A percentile compares a stretch with the other conserved stretches of the same genome.
Conservation (phyloP, 768 basidiomycete species). For the Kwoniella botswanensis region DNA sequence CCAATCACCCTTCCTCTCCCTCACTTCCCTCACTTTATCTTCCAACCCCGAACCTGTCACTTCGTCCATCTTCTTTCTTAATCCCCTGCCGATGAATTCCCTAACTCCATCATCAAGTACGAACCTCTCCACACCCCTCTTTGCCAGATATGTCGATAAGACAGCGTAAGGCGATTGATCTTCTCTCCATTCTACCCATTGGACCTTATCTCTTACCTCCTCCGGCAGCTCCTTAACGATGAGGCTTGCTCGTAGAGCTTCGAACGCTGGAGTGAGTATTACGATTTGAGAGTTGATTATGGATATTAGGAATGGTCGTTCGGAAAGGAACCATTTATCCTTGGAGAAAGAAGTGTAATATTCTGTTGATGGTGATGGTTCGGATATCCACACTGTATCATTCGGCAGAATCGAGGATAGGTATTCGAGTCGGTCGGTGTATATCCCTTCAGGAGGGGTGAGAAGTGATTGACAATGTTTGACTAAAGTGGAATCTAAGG, state of each 20-base stretch:
- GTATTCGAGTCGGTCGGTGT: conserved; percentile 25
- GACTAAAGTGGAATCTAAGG: conserved; percentile 23
- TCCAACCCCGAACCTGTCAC: conserved; percentile 50
- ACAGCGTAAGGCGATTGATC: conserved; percentile 69
- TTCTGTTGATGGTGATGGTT: conserved; percentile 73
- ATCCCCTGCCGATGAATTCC: conserved; percentile 64
- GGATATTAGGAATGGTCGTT: conserved; percentile 76
- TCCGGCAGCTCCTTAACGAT: conserved; percentile 63
- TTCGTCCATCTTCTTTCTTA: conserved; percentile 54
- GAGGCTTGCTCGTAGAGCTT: conserved; percentile 70
- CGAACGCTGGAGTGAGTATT: conserved; percentile 77
- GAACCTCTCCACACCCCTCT: conserved; percentile 51
- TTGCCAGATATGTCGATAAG: conserved; percentile 58
- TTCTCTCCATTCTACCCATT: conserved; percentile 64
- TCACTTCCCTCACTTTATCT: conserved; percentile 65
- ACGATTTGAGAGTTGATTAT: conserved; percentile 65
- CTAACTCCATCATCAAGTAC: conserved; percentile 60
- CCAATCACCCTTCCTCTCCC: conserved; percentile 74
- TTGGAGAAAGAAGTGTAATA: conserved; percentile 71
- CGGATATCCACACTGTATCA: conserved; percentile 66
- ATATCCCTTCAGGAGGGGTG: conserved; percentile 11
- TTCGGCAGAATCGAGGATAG: conserved; percentile 14
- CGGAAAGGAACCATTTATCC: conserved; percentile 71
- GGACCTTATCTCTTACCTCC: conserved; percentile 50
- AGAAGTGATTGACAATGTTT: conserved; percentile 27